Percentiles rank a stretch among this genome's conserved stretches.
These are phyloP conservation scores for Talaromyces wortmannii DNA, from an alignment of 495 filamentous ascomycete species.

Conservation along the genomic window DNA sequence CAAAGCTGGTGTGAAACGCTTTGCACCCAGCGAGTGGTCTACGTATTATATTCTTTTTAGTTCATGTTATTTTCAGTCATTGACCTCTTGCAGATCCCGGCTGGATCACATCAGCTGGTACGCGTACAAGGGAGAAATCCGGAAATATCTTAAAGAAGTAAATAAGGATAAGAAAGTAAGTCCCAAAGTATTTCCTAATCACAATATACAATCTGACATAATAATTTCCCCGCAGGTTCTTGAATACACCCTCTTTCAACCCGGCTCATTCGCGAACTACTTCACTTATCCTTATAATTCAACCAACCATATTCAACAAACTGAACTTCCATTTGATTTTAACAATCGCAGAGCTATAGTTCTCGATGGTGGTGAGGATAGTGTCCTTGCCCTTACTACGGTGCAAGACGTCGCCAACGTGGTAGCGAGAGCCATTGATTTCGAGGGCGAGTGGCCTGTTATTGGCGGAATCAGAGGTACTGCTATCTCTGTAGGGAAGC, in stretches of 20 bases:
- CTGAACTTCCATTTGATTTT: slow-evolving; percentile 39
- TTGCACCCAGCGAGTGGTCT: slow-evolving; percentile 33
- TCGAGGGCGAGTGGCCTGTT: slow-evolving; percentile 48
- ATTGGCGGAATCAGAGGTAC: slow-evolving; percentile 47
- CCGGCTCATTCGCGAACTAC: slow-evolving; percentile 49
- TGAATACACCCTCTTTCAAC: slow-evolving; percentile 52
- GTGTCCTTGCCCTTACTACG: slow-evolving; percentile 36
- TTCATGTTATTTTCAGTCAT: background rate
- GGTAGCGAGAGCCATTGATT: slow-evolving; percentile 44
- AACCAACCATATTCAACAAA: slow-evolving; percentile 34
- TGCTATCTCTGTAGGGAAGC: slow-evolving; percentile 26
- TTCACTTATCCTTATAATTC: slow-evolving; percentile 42
- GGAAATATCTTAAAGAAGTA: slow-evolving; percentile 41
- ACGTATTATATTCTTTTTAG: slow-evolving; percentile 3
- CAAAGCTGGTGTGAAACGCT: slow-evolving; percentile 53
- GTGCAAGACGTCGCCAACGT: slow-evolving; percentile 37
- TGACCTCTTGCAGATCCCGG: slow-evolving; percentile 8
- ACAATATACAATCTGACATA: background rate
- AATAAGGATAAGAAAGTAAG: slow-evolving; percentile 43
- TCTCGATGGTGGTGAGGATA: slow-evolving; percentile 37
- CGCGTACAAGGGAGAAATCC: slow-evolving; percentile 35
- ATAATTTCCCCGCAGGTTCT: slow-evolving; percentile 32
- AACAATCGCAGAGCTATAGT: slow-evolving; percentile 39
- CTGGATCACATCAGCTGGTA: slow-evolving; percentile 33
- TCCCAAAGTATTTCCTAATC: background rate